Conservation (phyloP, 140 eudicot genomes). For the Flaveria floridana region DNA sequence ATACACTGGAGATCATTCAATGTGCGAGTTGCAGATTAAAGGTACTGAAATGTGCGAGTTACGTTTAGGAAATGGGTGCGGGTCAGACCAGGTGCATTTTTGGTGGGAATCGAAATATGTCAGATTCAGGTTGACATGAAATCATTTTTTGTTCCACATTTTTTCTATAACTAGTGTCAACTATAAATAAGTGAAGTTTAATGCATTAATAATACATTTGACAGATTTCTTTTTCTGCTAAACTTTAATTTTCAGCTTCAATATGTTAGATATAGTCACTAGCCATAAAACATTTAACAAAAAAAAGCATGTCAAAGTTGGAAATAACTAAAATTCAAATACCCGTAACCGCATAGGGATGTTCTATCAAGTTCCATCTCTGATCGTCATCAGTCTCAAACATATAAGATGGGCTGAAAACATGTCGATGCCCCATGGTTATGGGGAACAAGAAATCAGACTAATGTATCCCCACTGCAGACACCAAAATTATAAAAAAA, state of each 20-base stretch:
- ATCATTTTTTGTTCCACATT: no score
- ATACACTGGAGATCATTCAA: no score
- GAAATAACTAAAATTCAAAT: conserved; percentile 11
- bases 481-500: not conserved
- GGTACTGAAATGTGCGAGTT: no score
- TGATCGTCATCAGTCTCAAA: conserved; percentile 53
- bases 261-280: not conserved
- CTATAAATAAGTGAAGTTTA: not conserved
- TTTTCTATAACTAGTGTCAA: no score
- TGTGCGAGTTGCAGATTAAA: no score
- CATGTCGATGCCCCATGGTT: conserved; percentile 61
- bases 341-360: conserved; percentile 44
- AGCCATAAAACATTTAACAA: not conserved
- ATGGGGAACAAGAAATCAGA: conserved; percentile 21
- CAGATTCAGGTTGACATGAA: no score
- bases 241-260: not conserved
- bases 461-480: conserved; percentile 30
- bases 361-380: conserved; percentile 53
- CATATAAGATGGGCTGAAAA: conserved; percentile 42
- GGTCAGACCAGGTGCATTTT: no score
- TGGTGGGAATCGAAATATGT: no score
- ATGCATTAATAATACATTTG: not conserved
- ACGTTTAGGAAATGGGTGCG: no score
- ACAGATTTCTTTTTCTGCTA: not conserved
- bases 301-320: not conserved